Conservation (phyloP, 768 basidiomycete species). For the Holtermanniella nyarrowii region DNA sequence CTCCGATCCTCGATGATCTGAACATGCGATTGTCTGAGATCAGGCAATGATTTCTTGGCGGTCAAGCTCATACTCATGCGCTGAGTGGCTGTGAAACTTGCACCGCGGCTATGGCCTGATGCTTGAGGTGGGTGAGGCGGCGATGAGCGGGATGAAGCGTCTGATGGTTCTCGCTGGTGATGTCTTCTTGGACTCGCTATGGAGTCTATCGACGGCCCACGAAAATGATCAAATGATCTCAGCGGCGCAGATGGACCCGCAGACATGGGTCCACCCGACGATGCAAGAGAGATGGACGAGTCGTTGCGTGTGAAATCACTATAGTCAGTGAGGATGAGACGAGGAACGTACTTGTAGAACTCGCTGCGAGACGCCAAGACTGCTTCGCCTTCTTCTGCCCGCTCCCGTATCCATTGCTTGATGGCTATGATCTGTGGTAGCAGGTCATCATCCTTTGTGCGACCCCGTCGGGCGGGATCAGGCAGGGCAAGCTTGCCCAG, state of each 20-base stretch:
- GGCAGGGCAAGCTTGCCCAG: conserved; percentile 19
- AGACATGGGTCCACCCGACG: not conserved
- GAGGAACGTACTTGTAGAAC: not conserved
- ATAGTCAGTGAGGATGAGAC: not conserved
- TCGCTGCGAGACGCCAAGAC: conserved; percentile 11
- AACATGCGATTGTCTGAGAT: conserved; percentile 52
- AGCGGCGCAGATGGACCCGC: not conserved
- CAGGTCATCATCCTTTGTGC: conserved; percentile 47
- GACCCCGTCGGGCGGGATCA: not conserved
- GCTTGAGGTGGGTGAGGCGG: conserved; percentile 23
- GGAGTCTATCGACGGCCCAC: not conserved
- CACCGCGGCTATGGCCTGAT: conserved; percentile 27
- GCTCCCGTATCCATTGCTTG: conserved; percentile 62
- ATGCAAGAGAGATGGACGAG: not conserved
- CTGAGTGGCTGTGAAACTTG: conserved; percentile 33
- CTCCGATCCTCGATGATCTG: conserved; percentile 41
- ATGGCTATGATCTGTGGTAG: conserved; percentile 62
- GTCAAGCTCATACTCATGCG: conserved; percentile 28
- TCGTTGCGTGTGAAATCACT: not conserved
- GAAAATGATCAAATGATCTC: not conserved
- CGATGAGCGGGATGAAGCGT: no score
- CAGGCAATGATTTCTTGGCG: conserved; percentile 75
- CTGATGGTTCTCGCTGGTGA: no score
- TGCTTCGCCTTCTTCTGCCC: conserved; percentile 26
- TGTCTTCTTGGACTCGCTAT: not conserved